phyloP scores from a whole-genome alignment of 441 rosid species.

The Omphalea diandra region DNA sequence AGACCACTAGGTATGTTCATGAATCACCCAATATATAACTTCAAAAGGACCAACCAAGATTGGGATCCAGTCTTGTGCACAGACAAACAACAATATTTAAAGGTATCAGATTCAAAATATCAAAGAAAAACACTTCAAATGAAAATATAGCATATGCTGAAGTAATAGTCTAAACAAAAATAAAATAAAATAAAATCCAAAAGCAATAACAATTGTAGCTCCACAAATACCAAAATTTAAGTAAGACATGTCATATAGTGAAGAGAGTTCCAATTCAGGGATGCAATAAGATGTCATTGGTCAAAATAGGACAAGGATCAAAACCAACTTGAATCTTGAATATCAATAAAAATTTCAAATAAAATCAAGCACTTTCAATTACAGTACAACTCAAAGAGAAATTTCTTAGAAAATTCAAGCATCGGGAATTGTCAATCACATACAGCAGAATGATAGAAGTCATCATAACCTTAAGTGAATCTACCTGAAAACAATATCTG shows the following conservation, averaged over 20 bases:
- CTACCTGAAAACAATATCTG: slow-evolving; percentile 77
- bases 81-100: background rate
- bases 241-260: background rate
- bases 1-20: background rate
- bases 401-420: background rate
- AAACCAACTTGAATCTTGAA: background rate
- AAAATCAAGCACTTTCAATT: background rate
- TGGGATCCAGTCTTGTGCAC: background rate
- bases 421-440: background rate
- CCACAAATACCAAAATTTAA: slow-evolving; percentile 6
- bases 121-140: background rate
- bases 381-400: slow-evolving; percentile 8
- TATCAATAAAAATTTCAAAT: slow-evolving; percentile 1
- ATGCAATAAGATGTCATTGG: background rate
- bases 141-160: background rate
- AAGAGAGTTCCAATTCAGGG: background rate
- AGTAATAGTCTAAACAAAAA: background rate
- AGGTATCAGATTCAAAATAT: background rate
- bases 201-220: background rate
- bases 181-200: too few relatives aligned
- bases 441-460: slow-evolving; percentile 5
- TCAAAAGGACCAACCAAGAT: background rate
- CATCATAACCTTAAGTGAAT: slow-evolving; percentile 1
- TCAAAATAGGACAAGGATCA: background rate
- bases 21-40: background rate